These are phyloP conservation scores for Neofusicoccum ribis DNA, from an alignment of 2,329 filamentous ascomycete species.

Conservation along the genomic window DNA sequence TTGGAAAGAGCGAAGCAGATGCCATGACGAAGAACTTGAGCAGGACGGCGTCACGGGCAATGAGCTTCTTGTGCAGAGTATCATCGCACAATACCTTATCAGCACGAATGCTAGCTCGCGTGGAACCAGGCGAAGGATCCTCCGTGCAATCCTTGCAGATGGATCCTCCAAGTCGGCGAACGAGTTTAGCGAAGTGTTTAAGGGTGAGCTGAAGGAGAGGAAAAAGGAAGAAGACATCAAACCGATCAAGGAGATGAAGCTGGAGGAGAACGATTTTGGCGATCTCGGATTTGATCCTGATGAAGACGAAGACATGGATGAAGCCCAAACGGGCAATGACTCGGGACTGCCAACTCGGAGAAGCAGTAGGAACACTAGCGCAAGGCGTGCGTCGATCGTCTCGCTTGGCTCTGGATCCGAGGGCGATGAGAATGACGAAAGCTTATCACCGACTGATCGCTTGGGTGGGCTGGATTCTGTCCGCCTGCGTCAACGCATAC, in stretches of 20 bases:
- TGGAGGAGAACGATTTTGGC: slow-evolving; percentile 13
- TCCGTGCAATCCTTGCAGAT: slow-evolving; percentile 68
- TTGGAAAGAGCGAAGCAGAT: slow-evolving; percentile 58
- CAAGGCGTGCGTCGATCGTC: slow-evolving; percentile 2
- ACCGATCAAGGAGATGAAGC: slow-evolving; percentile 13
- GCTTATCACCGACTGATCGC: slow-evolving; percentile 27
- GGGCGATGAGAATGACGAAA: not conserved
- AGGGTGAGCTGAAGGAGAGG: slow-evolving; percentile 59
- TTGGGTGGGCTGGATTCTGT: slow-evolving; percentile 57
- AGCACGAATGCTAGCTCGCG: slow-evolving; percentile 36
- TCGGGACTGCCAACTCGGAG: not conserved
- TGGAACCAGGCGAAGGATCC: slow-evolving; percentile 53
- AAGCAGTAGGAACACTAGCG: not conserved
- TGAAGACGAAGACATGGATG: slow-evolving; percentile 18
- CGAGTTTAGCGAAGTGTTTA: slow-evolving; percentile 67
- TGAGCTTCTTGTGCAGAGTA: slow-evolving; percentile 50
- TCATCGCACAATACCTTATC: slow-evolving; percentile 62
- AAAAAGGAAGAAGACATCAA: slow-evolving; percentile 36
- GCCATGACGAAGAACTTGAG: slow-evolving; percentile 46
- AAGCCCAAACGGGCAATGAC: slow-evolving; percentile 5
- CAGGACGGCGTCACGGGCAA: slow-evolving; percentile 24
- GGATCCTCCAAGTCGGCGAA: slow-evolving; percentile 54
- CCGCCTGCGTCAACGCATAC: slow-evolving; percentile 61
- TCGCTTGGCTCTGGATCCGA: not conserved
- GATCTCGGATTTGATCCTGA: slow-evolving; percentile 19